A percentile compares a stretch with the other conserved stretches of the same genome.
phyloP scores from a whole-genome alignment of 257 asterid species.

The Scutellaria galericulata region DNA sequence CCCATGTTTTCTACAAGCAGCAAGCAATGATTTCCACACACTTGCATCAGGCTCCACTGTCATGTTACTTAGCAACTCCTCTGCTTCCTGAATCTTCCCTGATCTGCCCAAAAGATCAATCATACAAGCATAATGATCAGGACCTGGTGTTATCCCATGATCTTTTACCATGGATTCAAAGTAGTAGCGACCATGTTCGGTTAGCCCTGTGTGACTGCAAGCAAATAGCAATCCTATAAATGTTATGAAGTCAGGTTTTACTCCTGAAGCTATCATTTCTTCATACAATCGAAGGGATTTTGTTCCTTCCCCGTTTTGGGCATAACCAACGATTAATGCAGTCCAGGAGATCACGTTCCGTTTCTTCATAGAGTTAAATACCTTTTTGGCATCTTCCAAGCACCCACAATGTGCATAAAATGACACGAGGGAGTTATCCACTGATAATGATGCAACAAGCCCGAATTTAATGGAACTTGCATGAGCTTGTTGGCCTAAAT shows the following conservation, averaged over 20 bases:
- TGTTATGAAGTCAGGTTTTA: slow-evolving; percentile 73
- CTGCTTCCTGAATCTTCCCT: slow-evolving; percentile 73
- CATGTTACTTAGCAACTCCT: slow-evolving; percentile 59
- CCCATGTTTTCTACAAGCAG: slow-evolving; percentile 73
- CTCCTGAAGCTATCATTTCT: slow-evolving; percentile 64
- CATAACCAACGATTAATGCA: slow-evolving; percentile 73
- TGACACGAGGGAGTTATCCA: slow-evolving; percentile 70
- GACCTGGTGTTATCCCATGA: slow-evolving; percentile 64
- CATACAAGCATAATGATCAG: slow-evolving; percentile 85
- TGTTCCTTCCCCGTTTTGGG: slow-evolving; percentile 69
- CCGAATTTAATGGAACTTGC: slow-evolving; percentile 55
- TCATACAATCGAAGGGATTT: slow-evolving; percentile 60
- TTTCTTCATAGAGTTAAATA: slow-evolving; percentile 57
- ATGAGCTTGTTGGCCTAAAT: slow-evolving; percentile 74
- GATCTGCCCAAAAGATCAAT: slow-evolving; percentile 83
- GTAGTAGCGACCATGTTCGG: slow-evolving; percentile 57
- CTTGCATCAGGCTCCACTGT: slow-evolving; percentile 59
- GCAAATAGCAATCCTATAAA: slow-evolving; percentile 84
- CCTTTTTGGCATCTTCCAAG: slow-evolving; percentile 53
- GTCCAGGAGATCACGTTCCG: slow-evolving; percentile 87
- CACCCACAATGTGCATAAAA: slow-evolving; percentile 79
- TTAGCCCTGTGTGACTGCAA: slow-evolving; percentile 88
- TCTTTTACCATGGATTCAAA: slow-evolving; percentile 65
- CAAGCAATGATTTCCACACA: slow-evolving; percentile 79
- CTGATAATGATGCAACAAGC: slow-evolving; percentile 53